phyloP scores from a whole-genome alignment of 345 rosid species.

The Dipteronia sinensis region DNA sequence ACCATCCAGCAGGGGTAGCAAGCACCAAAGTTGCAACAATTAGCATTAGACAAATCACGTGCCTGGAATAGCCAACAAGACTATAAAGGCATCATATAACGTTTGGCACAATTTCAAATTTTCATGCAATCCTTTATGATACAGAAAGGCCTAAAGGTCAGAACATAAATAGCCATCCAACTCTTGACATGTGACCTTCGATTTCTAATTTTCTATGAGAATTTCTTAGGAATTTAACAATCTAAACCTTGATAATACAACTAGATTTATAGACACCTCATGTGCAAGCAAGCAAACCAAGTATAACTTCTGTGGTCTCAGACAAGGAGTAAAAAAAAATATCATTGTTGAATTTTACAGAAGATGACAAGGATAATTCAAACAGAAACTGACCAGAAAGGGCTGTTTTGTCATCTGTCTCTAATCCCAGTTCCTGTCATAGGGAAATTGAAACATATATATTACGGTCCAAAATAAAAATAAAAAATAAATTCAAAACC shows the following conservation, averaged over 20 bases:
- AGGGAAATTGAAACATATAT: slow-evolving; percentile 24
- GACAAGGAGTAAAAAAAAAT: not conserved
- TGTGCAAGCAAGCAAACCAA: not conserved
- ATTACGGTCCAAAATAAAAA: slow-evolving; percentile 16
- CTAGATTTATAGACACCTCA: not conserved
- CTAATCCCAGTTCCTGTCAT: slow-evolving; percentile 93
- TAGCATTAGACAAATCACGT: not conserved
- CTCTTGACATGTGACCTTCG: not conserved
- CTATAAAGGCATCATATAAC: not conserved
- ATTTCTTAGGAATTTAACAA: not conserved
- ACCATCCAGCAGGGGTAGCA: not conserved
- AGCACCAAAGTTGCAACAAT: not conserved
- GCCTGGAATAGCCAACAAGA: not conserved
- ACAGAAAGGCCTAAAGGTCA: not conserved
- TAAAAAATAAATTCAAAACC: not conserved
- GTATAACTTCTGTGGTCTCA: not conserved
- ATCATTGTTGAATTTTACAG: slow-evolving; percentile 4
- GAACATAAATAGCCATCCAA: not conserved
- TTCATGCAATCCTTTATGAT: slow-evolving; percentile 4
- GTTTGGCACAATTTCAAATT: not conserved
- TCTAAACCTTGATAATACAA: not conserved
- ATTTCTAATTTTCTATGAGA: not conserved
- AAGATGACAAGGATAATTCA: slow-evolving; percentile 13
- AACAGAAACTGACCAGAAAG: slow-evolving; percentile 70
- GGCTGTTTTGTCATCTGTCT: slow-evolving; percentile 98